Percentiles rank a stretch among this genome's conserved stretches.
Conservation (phyloP, 2,329 filamentous ascomycete genomes). For the Aspergillus flavus region DNA sequence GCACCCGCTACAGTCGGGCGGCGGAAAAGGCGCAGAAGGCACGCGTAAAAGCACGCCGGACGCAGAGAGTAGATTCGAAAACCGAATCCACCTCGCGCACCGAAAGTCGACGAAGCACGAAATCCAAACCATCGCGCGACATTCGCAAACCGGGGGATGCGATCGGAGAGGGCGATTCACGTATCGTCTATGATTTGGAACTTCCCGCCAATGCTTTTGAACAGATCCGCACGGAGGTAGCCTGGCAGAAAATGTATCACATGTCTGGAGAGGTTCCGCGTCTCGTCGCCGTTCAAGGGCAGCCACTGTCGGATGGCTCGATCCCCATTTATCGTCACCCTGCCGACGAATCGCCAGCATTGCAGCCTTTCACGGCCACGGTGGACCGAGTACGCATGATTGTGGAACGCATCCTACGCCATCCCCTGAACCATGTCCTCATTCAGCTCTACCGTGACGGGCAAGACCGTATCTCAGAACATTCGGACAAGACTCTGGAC, state of each 20-base stretch:
- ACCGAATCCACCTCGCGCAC: slow-evolving; percentile 15
- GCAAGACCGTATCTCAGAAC: slow-evolving; percentile 90
- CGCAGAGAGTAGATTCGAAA: slow-evolving; percentile 27
- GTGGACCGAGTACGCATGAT: slow-evolving; percentile 68
- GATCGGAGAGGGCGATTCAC: slow-evolving; percentile 81
- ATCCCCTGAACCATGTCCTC: slow-evolving; percentile 84
- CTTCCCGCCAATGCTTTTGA: slow-evolving; percentile 65
- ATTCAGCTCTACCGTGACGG: slow-evolving; percentile 93
- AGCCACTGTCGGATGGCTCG: slow-evolving; percentile 64
- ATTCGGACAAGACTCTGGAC: slow-evolving; percentile 95
- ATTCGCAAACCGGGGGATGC: slow-evolving; percentile 52
- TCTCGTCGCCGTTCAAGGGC: slow-evolving; percentile 85
- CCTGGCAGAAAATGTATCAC: slow-evolving; percentile 91
- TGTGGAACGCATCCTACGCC: slow-evolving; percentile 73
- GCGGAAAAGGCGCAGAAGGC: slow-evolving; percentile 16
- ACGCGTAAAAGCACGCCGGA: slow-evolving; percentile 29
- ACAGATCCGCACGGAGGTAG: slow-evolving; percentile 71
- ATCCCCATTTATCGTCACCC: slow-evolving; percentile 95
- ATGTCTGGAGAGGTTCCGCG: slow-evolving; percentile 89
- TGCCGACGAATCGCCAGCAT: slow-evolving; percentile 79
- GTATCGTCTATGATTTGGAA: slow-evolving; percentile 71
- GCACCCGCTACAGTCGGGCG: slow-evolving; percentile 24
- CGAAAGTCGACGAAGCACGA: slow-evolving; percentile 24
- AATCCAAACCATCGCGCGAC: slow-evolving; percentile 22
- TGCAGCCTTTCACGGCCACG: slow-evolving; percentile 73